These are phyloP conservation scores for Malassezia dermatis DNA, from an alignment of 1,284 basidiomycete genomes.

Conservation along the genomic window DNA sequence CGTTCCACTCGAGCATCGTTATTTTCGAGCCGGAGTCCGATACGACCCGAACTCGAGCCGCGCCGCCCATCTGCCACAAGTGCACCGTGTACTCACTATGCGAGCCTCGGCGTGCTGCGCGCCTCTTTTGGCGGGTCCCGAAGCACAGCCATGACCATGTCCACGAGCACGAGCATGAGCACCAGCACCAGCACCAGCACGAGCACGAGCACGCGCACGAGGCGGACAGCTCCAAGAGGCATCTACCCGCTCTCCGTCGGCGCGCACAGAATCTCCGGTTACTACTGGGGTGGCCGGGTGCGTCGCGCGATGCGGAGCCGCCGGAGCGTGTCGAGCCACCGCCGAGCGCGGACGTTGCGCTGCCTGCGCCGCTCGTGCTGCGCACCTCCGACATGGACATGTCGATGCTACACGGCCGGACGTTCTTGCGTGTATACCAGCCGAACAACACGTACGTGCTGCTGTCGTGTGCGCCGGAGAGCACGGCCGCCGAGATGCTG, in stretches of 20 bases:
- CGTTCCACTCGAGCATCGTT: not conserved
- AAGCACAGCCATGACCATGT: not conserved
- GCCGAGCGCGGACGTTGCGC: not conserved
- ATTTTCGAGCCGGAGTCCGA: conserved; percentile 15
- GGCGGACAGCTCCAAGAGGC: not conserved
- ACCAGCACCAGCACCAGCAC: not conserved
- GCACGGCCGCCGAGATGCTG: conserved; percentile 60
- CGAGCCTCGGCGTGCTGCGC: not conserved
- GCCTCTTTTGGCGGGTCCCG: not conserved
- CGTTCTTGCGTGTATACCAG: conserved; percentile 64
- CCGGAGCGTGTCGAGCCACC: not conserved
- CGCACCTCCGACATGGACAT: not conserved
- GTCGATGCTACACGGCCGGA: conserved; percentile 26
- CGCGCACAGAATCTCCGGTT: not conserved
- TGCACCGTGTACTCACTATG: not conserved
- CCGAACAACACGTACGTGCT: conserved; percentile 66
- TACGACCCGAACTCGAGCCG: not conserved
- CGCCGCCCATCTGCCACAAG: not conserved
- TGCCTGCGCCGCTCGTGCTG: not conserved
- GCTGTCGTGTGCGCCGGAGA: conserved; percentile 58
- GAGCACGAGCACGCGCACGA: not conserved
- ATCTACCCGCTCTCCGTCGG: not conserved
- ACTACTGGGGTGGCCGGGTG: not conserved
- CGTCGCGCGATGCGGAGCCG: not conserved
- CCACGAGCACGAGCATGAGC: not conserved